Conservation (phyloP, 129 eudicot species). For the Centella asiatica region DNA sequence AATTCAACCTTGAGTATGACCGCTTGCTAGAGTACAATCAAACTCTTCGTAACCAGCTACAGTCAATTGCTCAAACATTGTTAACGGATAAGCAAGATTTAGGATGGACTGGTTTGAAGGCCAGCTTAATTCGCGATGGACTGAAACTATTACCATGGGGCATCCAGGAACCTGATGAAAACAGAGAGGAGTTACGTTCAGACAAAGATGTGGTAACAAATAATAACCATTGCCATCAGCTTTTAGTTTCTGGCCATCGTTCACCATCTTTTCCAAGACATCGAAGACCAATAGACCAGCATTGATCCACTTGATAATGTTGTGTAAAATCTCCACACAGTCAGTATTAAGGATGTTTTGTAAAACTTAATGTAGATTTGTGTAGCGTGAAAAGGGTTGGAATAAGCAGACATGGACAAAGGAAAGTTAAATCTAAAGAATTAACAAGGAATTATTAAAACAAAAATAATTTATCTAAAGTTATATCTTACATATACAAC, state of each 20-base stretch:
- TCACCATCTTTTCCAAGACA: slow-evolving; percentile 15
- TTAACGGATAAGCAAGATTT: slow-evolving; percentile 8
- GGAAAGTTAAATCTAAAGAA: no score
- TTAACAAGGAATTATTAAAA: no score
- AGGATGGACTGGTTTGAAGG: slow-evolving; percentile 12
- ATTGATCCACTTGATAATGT: neutral
- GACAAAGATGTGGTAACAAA: neutral
- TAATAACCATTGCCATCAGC: neutral
- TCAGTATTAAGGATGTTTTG: neutral
- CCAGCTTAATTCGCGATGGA: slow-evolving; percentile 6
- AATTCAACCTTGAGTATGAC: slow-evolving; percentile 17
- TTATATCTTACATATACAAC: no score
- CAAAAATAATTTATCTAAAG: no score
- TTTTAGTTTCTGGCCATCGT: neutral
- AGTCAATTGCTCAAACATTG: slow-evolving; percentile 33
- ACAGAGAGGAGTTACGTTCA: neutral
- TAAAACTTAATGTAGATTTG: neutral
- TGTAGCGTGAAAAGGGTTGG: neutral
- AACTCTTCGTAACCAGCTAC: slow-evolving; percentile 35
- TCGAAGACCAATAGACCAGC: slow-evolving; percentile 24
- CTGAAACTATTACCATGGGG: slow-evolving; percentile 1
- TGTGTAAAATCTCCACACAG: neutral
- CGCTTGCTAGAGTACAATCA: slow-evolving; percentile 36
- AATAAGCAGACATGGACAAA: neutral
- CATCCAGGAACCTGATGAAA: neutral